Base-by-base conservation (phyloP, 2,329 filamentous ascomycete species). In the Myriosclerotinia duriaeana region DNA sequence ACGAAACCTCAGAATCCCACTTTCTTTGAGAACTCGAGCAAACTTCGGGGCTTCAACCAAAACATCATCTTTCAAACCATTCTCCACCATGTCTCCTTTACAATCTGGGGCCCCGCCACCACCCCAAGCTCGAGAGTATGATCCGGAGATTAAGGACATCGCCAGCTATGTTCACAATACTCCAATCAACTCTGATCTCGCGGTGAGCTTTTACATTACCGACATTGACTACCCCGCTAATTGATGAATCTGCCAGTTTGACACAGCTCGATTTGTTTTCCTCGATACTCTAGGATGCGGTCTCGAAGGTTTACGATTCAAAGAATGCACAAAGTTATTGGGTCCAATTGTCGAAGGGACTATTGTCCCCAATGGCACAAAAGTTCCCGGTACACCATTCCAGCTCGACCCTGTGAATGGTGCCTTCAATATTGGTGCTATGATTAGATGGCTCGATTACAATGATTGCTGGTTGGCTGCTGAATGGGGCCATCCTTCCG, bases 401-500 rank as follows among this genome's bases (percentile, higher is more conserved):
- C 89, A 96, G 81, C 88, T 99, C 73, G 95, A 98, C 78, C 95
- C 95, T 50, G 88, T 98, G 78, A 94, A 94, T 75, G 95, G 90
- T 70, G 95, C 95, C 71, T 98, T 99, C 87, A 98, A 98, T 85
- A 98, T 99, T 75, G 95, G 95, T 75, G 91, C 95, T 76, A 96
- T 97, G 89, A 97, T 99, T 82, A 87, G 95, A 77, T 99, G 95
- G 95, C 87, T 99, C 76, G 95, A 99, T 83, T 99, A 98, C 87
- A 99, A 99, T 80, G 95, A 99, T 86, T 98, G 95, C 87, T 99
- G 94, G 95, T 85, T 98, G 71, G 95, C 94, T 54, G 95, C 95
- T 66, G 95, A 99, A 83, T 99, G 95, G 95, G 95, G 95, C 67
- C 95, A 99, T 80, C 95, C 95, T 69, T 97, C 93, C 5, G 95